phyloP scores from a whole-genome alignment of 345 rosid species.

The Salix exigua region DNA sequence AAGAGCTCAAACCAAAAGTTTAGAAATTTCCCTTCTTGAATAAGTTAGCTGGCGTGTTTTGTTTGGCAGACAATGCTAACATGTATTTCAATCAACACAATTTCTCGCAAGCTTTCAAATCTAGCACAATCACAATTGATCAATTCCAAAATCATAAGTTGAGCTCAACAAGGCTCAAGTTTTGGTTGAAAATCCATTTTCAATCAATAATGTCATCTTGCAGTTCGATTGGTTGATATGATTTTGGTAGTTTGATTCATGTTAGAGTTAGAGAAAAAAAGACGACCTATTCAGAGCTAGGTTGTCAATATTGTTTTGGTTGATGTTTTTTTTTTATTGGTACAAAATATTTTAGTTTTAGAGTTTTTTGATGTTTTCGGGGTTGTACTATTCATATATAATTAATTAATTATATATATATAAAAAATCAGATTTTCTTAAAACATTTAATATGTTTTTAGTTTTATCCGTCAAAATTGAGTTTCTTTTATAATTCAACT shows the following conservation, averaged over 20 bases:
- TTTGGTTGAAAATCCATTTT: no score
- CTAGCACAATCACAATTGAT: constrained; percentile 10
- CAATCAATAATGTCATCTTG: constrained; percentile 18
- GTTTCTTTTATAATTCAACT: no score
- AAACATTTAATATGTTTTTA: no score
- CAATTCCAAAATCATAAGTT: constrained; percentile 41
- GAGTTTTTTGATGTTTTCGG: rapidly evolving
- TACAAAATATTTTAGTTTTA: rapidly evolving
- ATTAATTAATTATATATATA: no score
- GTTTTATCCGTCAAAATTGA: no score
- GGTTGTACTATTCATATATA: no score
- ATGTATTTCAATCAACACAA: constrained; percentile 15
- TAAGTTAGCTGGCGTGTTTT: not conserved
- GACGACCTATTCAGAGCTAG: constrained; percentile 30
- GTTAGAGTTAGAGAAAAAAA: constrained; percentile 38
- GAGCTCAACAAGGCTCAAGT: constrained; percentile 23
- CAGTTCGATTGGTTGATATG: constrained; percentile 36
- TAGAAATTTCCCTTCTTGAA: not conserved
- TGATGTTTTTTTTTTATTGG: no score
- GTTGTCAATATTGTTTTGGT: no score
- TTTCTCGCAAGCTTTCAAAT: constrained; percentile 30
- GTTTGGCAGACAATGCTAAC: constrained; percentile 5
- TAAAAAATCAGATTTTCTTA: no score
- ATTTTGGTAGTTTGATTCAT: constrained; percentile 63
- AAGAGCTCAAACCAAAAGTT: not conserved